A percentile compares a stretch with the other conserved stretches of the same genome.
Evolutionary conservation across 2,329 filamentous ascomycete genomes (phyloP).

Genomic region (Cryphonectria naterciae): DNA sequence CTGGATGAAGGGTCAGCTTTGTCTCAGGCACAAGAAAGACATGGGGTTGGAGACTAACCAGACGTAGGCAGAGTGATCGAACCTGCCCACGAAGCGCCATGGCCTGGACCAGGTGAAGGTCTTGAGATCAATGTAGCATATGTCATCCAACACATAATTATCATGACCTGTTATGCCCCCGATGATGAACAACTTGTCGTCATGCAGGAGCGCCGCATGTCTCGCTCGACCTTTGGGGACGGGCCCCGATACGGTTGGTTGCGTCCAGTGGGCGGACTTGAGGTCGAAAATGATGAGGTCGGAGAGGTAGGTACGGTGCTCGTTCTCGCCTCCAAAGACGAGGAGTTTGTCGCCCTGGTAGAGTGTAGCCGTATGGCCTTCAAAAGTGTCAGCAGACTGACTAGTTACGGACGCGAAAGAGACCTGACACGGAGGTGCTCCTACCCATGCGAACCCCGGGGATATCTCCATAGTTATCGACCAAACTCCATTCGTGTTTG

Average conservation of each 20-base stretch:
- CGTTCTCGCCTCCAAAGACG: conserved; percentile 97
- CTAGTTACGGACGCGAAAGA: not conserved
- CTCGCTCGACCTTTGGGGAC: conserved; percentile 88
- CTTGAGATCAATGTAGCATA: conserved; percentile 95
- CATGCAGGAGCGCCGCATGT: conserved; percentile 91
- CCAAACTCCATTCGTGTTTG: conserved; percentile 89
- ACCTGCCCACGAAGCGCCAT: conserved; percentile 93
- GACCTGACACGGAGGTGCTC: conserved; percentile 32
- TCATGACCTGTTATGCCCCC: conserved; percentile 95
- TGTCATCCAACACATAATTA: conserved; percentile 90
- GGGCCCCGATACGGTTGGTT: conserved; percentile 82
- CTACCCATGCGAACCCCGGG: conserved; percentile 95
- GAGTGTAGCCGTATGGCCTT: conserved; percentile 90
- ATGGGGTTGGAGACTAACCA: conserved; percentile 54
- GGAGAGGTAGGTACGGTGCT: conserved; percentile 92
- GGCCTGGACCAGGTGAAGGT: conserved; percentile 97
- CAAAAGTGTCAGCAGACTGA: conserved; percentile 21
- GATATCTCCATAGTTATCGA: conserved; percentile 98
- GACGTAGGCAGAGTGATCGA: conserved; percentile 93
- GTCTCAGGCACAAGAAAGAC: not conserved
- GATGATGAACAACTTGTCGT: conserved; percentile 94
- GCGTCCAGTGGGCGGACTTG: conserved; percentile 92
- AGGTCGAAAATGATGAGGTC: conserved; percentile 97
- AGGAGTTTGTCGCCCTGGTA: conserved; percentile 95
- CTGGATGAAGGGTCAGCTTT: conserved; percentile 34